A percentile compares a stretch with the other conserved stretches of the same genome.
Evolutionary conservation across 441 rosid species (phyloP).

Genomic region (Aleurites moluccanus): DNA sequence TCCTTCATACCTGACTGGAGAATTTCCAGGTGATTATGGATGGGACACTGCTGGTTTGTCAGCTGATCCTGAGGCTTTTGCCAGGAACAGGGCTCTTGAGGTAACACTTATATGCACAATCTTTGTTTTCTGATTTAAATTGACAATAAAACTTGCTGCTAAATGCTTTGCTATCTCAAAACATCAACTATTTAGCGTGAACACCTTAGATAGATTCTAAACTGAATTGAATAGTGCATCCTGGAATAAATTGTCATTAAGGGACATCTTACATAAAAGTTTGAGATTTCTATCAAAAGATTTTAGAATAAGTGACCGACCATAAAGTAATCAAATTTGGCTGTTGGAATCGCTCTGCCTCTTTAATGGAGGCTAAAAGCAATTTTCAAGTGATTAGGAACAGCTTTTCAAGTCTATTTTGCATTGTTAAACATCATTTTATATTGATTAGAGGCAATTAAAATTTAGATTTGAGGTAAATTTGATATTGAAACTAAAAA

Average conservation of each 20-base stretch:
- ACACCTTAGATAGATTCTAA: background rate
- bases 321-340: background rate
- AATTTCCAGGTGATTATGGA: constrained; percentile 96
- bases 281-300: background rate
- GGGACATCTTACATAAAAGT: background rate
- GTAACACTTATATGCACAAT: constrained; percentile 34
- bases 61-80: constrained; percentile 96
- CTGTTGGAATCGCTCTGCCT: too few relatives aligned
- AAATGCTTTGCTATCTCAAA: too few relatives aligned
- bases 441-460: too few relatives aligned
- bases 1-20: constrained; percentile 86
- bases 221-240: background rate
- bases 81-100: constrained; percentile 98
- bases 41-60: constrained; percentile 98
- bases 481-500: background rate
- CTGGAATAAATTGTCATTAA: background rate
- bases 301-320: background rate
- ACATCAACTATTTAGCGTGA: background rate
- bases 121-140: background rate
- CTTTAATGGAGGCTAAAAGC: too few relatives aligned
- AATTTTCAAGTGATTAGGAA: too few relatives aligned
- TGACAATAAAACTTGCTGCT: too few relatives aligned
- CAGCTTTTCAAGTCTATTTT: too few relatives aligned
- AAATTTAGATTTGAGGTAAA: background rate
- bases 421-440: background rate